A percentile compares a stretch with the other conserved stretches of the same genome.
phyloP scores from a whole-genome alignment of 805 yeast genomes.

The Candida dendrica region DNA sequence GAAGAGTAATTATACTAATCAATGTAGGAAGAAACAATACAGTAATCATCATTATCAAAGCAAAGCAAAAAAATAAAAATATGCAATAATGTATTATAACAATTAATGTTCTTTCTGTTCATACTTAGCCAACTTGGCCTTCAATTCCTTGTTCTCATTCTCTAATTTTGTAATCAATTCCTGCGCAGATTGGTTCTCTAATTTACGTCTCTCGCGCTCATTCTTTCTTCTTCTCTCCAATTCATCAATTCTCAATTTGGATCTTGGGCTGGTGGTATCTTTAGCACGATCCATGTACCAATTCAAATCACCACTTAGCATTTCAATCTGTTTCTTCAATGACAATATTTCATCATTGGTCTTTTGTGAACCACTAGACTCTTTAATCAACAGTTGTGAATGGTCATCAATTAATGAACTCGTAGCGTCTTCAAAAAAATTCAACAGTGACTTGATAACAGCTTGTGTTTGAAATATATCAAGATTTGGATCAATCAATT shows the following conservation, averaged over 20 bases:
- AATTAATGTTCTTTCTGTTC: not conserved
- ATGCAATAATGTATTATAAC: too few relatives aligned
- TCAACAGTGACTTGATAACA: slow-evolving; percentile 36
- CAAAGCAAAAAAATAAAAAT: too few relatives aligned
- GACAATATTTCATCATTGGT: slow-evolving; percentile 1
- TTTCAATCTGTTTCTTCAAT: slow-evolving; percentile 2
- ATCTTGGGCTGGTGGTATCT: slow-evolving; percentile 25
- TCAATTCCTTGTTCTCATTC: slow-evolving; percentile 36
- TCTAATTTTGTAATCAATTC: slow-evolving; percentile 47
- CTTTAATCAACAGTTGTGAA: slow-evolving; percentile 23
- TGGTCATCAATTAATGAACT: slow-evolving; percentile 54
- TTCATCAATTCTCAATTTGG: slow-evolving; percentile 50
- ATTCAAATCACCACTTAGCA: slow-evolving; percentile 8
- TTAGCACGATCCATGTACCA: slow-evolving; percentile 11
- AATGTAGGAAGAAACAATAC: too few relatives aligned
- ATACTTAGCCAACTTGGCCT: not conserved
- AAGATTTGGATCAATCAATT: slow-evolving; percentile 24
- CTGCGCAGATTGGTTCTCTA: slow-evolving; percentile 52
- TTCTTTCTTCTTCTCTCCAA: slow-evolving; percentile 59
- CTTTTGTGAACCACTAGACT: slow-evolving; percentile 1
- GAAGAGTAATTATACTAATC: too few relatives aligned
- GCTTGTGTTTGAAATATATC: slow-evolving; percentile 23
- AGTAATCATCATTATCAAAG: too few relatives aligned
- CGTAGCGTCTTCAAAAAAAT: slow-evolving; percentile 54
- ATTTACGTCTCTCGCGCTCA: slow-evolving; percentile 61